phyloP scores from a whole-genome alignment of 257 asterid genomes.

The Gentiana dahurica region DNA sequence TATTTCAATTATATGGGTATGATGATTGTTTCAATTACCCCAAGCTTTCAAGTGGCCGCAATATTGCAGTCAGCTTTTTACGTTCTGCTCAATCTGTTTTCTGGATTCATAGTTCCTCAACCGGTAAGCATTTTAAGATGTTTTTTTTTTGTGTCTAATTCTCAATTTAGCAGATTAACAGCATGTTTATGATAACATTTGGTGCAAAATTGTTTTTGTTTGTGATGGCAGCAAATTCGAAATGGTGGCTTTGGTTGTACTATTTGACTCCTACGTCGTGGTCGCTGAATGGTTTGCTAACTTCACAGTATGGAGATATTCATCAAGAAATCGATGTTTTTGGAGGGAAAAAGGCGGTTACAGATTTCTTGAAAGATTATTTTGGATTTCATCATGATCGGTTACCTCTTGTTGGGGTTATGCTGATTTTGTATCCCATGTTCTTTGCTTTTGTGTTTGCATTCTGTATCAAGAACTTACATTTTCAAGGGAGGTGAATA shows the following conservation, averaged over 20 bases:
- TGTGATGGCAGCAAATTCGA: conserved; percentile 32
- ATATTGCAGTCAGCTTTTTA: conserved; percentile 36
- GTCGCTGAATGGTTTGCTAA: conserved; percentile 39
- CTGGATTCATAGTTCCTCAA: conserved; percentile 52
- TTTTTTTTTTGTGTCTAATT: neutral
- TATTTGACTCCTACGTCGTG: conserved; percentile 38
- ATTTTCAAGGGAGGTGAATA: conserved; percentile 34
- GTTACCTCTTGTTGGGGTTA: conserved; percentile 35
- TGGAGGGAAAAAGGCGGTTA: conserved; percentile 22
- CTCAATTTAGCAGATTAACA: too few species aligned
- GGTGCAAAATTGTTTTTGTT: neutral
- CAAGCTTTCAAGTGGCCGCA: conserved; percentile 20
- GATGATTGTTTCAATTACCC: conserved; percentile 21
- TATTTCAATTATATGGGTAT: conserved; percentile 23
- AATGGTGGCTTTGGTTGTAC: conserved; percentile 55
- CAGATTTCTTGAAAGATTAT: conserved; percentile 31
- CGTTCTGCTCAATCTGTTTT: conserved; percentile 32
- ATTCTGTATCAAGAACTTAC: conserved; percentile 22
- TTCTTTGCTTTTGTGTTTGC: conserved; percentile 31
- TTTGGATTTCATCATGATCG: conserved; percentile 29
- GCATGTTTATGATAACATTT: too few species aligned
- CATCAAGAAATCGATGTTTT: conserved; percentile 20
- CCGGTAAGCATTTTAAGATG: conserved; percentile 25
- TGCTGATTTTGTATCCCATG: conserved; percentile 29
- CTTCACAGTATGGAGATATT: conserved; percentile 42